Base-by-base conservation (phyloP, 441 rosid species). In the Sinapis alba region DNA sequence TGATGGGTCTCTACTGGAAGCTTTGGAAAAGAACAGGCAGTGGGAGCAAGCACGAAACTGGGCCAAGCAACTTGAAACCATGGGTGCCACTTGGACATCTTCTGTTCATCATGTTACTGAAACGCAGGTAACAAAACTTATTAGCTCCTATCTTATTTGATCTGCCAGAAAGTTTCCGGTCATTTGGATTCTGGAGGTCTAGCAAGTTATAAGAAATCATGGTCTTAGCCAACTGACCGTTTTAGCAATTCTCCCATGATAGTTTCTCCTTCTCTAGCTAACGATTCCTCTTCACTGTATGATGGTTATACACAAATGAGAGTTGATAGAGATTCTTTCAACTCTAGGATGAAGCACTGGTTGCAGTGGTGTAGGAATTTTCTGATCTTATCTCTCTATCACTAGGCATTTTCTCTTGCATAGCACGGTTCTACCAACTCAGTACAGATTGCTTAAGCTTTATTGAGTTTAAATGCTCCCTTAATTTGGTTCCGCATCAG, bases 1-100 rank as follows among this genome's bases (percentile, higher is more conserved):
- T 88, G 98, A 96, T 85, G 87, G 91, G 82, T 83, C 98, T 36
- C 99, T 96, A 81, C 81, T 96, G 80, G 69, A 83, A 67, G 98
- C 97, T 47, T 78, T 96, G 71, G 98, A 90, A 80, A 86, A 85
- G 84, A 94, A 88, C 75, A 88, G 92, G 70, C 90, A 87, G 58
- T 96, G 99, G 99, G 98, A 96, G 81, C 93, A 96, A 82, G 98
- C 99, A 79, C 96, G 92, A 30, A 94, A 89, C 85, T 96, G 99
- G 99, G 98, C 98, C 41, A 89, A 85, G 80, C 99, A 94, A 86
- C 85, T 96, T 84, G 98, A 92, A 79, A 92, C 91, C 76, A 86
- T 87, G 69, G 95, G 96, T 28, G 95, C 88, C 81, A 82, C 94
- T 74, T 96, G 98, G 98, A 92, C 89, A 70, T 92, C 95, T 76